Evolutionary conservation across 2,329 filamentous ascomycete genomes (phyloP).

Genomic region (Zarea fungicola): DNA sequence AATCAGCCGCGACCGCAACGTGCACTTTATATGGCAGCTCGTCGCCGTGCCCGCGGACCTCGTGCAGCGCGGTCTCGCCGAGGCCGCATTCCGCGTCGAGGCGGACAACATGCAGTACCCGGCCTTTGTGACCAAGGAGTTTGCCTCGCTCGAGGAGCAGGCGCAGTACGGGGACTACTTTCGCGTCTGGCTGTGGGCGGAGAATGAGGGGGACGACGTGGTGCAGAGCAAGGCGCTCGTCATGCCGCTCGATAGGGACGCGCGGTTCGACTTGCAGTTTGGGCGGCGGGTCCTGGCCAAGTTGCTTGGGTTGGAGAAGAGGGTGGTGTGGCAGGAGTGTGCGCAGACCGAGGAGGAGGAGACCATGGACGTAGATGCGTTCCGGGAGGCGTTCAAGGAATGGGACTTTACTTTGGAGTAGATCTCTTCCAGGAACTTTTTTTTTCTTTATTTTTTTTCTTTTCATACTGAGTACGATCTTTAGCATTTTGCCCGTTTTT

Average conservation of each 20-base stretch:
- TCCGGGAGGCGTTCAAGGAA: constrained; percentile 74
- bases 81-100: constrained; percentile 83
- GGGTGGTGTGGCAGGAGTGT: constrained; percentile 83
- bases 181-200: constrained; percentile 73
- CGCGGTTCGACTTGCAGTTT: constrained; percentile 87
- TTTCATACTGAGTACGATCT: neutral
- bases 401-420: constrained; percentile 71
- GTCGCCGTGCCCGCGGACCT: constrained; percentile 67
- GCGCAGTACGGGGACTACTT: constrained; percentile 62
- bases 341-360: constrained; percentile 74
- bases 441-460: neutral
- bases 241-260: constrained; percentile 64
- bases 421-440: neutral
- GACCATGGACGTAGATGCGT: constrained; percentile 67
- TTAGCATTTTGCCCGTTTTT: neutral
- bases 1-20: constrained; percentile 72
- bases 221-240: constrained; percentile 62
- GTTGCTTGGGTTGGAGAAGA: constrained; percentile 70
- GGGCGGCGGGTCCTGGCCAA: constrained; percentile 84
- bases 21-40: constrained; percentile 94
- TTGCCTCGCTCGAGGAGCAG: constrained; percentile 43
- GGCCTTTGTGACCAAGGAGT: constrained; percentile 41
- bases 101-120: constrained; percentile 67
- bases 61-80: constrained; percentile 68
- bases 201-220: constrained; percentile 42